A percentile compares a stretch with the other conserved stretches of the same genome.
Conservation (phyloP, 2,329 filamentous ascomycete species). For the Penicillium sp. region DNA sequence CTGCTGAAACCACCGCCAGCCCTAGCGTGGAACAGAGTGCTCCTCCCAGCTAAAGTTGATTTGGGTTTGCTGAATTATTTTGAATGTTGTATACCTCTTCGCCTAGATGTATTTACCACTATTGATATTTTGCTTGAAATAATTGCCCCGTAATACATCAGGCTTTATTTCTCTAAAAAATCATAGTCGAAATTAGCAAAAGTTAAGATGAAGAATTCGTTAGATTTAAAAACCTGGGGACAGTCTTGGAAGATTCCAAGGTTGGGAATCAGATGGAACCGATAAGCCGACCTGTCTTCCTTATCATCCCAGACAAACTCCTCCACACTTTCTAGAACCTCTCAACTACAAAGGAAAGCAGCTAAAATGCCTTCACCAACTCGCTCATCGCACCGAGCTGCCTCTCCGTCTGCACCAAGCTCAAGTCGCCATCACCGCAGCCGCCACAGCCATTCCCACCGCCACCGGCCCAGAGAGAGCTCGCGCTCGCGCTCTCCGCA, state of each 20-base stretch:
- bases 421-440: slow-evolving; percentile 19
- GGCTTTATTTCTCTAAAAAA: not conserved
- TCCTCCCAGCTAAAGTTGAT: slow-evolving; percentile 27
- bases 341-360: not conserved
- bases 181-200: not conserved
- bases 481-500: slow-evolving; percentile 41
- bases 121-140: not conserved
- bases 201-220: not conserved
- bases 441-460: slow-evolving; percentile 20
- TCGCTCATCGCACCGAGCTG: slow-evolving; percentile 4
- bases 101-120: slow-evolving; percentile 26
- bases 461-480: slow-evolving; percentile 22
- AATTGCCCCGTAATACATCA: not conserved
- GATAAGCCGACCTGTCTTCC: slow-evolving; percentile 2
- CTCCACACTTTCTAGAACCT: not conserved
- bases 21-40: slow-evolving; percentile 29
- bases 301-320: slow-evolving; percentile 2
- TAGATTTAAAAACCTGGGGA: not conserved
- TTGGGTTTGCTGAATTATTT: slow-evolving; percentile 4
- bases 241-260: no score
- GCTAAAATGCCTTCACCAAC: slow-evolving; percentile 18
- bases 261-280: not conserved
- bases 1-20: slow-evolving; percentile 21
- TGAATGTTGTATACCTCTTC: slow-evolving; percentile 23
- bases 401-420: slow-evolving; percentile 5